These are phyloP conservation scores for Grifola frondosa DNA, from an alignment of 1,284 basidiomycete genomes.

Conservation along the genomic window DNA sequence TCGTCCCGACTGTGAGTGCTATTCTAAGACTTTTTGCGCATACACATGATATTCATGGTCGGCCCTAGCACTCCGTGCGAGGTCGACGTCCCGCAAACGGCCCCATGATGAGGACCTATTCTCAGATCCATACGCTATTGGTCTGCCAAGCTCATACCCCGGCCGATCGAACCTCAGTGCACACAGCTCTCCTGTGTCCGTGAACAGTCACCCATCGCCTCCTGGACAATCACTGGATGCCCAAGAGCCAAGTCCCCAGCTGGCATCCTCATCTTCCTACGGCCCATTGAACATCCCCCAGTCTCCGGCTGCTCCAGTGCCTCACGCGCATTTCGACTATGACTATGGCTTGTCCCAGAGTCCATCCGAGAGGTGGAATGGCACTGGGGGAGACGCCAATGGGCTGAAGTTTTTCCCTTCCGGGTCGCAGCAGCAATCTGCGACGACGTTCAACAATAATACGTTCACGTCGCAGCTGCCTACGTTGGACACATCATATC, in stretches of 20 bases:
- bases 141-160: slow-evolving; percentile 36
- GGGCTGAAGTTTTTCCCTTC: slow-evolving; percentile 29
- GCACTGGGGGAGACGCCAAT: slow-evolving; percentile 23
- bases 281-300: slow-evolving; percentile 24
- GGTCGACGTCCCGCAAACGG: slow-evolving; percentile 72
- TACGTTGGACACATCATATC: slow-evolving; percentile 48
- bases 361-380: slow-evolving; percentile 29
- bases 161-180: slow-evolving; percentile 47
- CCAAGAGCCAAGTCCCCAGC: slow-evolving; percentile 27
- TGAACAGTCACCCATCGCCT: slow-evolving; percentile 63
- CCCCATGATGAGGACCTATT: slow-evolving; percentile 63
- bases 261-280: slow-evolving; percentile 14
- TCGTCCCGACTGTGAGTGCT: slow-evolving; percentile 63
- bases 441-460: slow-evolving; percentile 10
- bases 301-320: slow-evolving; percentile 28
- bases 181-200: slow-evolving; percentile 75
- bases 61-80: slow-evolving; percentile 65
- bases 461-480: slow-evolving; percentile 36
- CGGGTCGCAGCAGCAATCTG: slow-evolving; percentile 10
- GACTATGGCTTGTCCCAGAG: slow-evolving; percentile 48
- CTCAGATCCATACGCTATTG: slow-evolving; percentile 31
- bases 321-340: slow-evolving; percentile 51
- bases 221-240: slow-evolving; percentile 45
- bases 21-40: too few relatives aligned
- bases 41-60: too few relatives aligned